Base-by-base conservation (phyloP, 2,329 filamentous ascomycete genomes). In the Cladosporium austrohemisphaericum region DNA sequence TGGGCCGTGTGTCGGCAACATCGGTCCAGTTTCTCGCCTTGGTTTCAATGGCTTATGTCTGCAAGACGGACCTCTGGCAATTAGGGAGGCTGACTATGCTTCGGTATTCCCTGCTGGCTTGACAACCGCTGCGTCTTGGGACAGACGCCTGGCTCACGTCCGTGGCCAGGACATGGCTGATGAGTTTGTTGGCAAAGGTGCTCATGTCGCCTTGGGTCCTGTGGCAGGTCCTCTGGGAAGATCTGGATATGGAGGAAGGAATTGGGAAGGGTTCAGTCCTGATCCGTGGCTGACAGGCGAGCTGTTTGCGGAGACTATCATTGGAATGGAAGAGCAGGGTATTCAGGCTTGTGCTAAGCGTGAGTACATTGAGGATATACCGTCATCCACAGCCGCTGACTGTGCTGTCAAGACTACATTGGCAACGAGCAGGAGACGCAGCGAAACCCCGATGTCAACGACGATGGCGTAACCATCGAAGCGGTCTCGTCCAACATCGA, bases 271-370 rank as follows among this genome's bases (percentile, higher is more conserved):
- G 0, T 77, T 77, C 52, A 68, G 68, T 6, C 64, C 68, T 6
- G 75, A 78, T 54, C 73, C 74, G 1, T 78, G 76, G 52, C 95
- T 0, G 86, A 93, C 65, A 89, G 85, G 13, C 75, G 94, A 48
- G 88, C 85, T 10, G 85, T 86, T 3, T 16, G 47, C 19, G 6
- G 62, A 74, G 49, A 72, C 73, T 3, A 68, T 77, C 31, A 54
- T 62, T 41, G 72, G 74, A 11, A 68, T 41, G 65, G 70, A 29
- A 69, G 72, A 48, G 60, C 64, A 18, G 59, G 74, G 52, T 69
- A 71, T 19, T 62, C 77, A 49, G 53, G 63, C 49, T 70, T 74
- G 25, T 66, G 76, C 55, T 68, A 78, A 59, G 63, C 65, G 45
- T 62, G 76, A 78, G 50, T 73, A 75, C 2, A 74, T 52, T 68